Evolutionary conservation across 208 protist genomes (phyloP).

Genomic region (Lotmaria passim): DNA sequence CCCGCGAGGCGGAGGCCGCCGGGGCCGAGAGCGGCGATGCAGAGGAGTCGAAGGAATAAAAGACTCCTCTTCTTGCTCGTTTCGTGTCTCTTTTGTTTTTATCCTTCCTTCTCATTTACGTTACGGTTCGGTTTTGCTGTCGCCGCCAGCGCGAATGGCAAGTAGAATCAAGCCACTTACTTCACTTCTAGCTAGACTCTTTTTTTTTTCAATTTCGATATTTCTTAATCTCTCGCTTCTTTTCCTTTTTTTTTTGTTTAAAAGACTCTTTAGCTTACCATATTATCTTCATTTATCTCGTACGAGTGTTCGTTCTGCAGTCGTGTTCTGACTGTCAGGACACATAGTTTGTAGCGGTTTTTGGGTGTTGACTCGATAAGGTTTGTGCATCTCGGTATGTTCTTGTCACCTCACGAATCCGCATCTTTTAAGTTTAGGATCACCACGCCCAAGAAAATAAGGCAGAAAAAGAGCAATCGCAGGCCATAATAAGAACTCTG

Average conservation of each 20-base stretch:
- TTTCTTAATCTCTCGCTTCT: constrained; percentile 9
- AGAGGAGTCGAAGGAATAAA: constrained; percentile 13
- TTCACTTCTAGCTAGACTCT: constrained; percentile 10
- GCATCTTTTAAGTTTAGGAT: constrained; percentile 22
- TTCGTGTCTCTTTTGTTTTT: neutral
- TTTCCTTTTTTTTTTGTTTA: constrained; percentile 8
- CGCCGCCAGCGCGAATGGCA: neutral
- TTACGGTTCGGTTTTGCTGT: constrained; percentile 7
- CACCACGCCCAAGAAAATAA: neutral
- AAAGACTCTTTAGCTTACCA: constrained; percentile 9
- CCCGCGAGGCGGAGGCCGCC: constrained; percentile 41
- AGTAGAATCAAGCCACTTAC: constrained; percentile 3
- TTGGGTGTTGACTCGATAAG: constrained; percentile 14
- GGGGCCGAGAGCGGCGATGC: neutral
- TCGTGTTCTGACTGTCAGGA: constrained; percentile 21
- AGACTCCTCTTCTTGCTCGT: neutral
- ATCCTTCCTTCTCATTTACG: constrained; percentile 13
- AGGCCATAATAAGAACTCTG: neutral
- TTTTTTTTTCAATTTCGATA: constrained; percentile 12
- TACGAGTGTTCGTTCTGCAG: constrained; percentile 18
- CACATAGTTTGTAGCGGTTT: constrained; percentile 21
- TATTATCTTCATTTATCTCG: constrained; percentile 12
- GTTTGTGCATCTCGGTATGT: constrained; percentile 1
- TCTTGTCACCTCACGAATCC: neutral
- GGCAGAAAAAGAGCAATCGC: constrained; percentile 5